Evolutionary conservation across 83 land plant genomes (phyloP).

Genomic region (Larix sibirica): DNA sequence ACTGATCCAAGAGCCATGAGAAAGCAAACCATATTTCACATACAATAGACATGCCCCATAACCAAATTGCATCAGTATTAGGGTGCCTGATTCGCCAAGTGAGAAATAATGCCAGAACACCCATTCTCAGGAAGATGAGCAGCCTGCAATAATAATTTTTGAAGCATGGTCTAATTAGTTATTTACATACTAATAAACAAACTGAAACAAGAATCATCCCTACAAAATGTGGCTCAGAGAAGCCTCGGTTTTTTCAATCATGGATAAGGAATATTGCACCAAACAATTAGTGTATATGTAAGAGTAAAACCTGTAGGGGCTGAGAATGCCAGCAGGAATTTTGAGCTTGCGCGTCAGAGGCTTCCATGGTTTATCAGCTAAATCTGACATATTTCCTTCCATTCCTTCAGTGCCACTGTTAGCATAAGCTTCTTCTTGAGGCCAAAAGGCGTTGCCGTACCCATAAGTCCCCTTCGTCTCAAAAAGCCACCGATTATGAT

Average conservation of each 20-base stretch:
- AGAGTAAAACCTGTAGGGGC: conserved; percentile 71
- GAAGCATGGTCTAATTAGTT: too few species aligned
- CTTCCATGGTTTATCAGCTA: conserved; percentile 59
- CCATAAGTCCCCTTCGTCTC: conserved; percentile 81
- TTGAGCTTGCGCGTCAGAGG: conserved; percentile 63
- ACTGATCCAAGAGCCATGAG: conserved; percentile 21
- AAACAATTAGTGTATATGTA: not conserved
- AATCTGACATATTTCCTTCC: conserved; percentile 34
- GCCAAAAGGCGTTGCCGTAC: conserved; percentile 66
- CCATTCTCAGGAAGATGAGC: conserved; percentile 14
- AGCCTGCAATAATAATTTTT: conserved; percentile 21
- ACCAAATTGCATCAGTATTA: conserved; percentile 26
- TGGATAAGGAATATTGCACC: not conserved
- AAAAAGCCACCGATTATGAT: conserved; percentile 68
- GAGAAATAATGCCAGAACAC: conserved; percentile 17
- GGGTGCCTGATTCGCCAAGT: conserved; percentile 25
- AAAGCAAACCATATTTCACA: conserved; percentile 32
- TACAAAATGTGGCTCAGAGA: conserved; percentile 2
- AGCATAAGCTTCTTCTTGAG: conserved; percentile 32
- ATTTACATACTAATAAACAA: not conserved
- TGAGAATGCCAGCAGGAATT: conserved; percentile 62
- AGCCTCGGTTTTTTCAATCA: conserved; percentile 1
- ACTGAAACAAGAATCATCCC: not conserved
- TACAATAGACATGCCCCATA: conserved; percentile 39
- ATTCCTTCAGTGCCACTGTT: conserved; percentile 18